Evolutionary conservation across 1,139 yeast genomes (phyloP), one percentile per base, ranked within the genome.

Genomic region (Debaryomycetaceae sp.): DNA sequence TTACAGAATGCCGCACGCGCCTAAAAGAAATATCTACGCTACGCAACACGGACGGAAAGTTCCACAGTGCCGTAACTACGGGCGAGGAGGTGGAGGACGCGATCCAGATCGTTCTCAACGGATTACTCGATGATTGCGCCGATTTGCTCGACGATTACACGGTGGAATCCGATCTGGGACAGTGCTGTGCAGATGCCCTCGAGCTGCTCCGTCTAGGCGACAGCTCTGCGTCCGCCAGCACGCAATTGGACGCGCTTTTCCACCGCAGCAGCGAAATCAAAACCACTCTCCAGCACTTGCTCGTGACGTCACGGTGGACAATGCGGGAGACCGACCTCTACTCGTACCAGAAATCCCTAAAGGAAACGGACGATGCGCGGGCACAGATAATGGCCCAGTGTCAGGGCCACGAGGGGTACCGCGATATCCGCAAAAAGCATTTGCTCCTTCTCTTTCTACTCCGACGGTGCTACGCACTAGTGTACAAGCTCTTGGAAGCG

Each of bases 281-380:
- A 51, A 63, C 73, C 16, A 77, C 77, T 14, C 62, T 90, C 37
- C 95, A 83, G 43, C 83, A 82, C 41, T 60, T 90, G 40, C 63
- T 86, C 39, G 73, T 90, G 22, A 90, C 98, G 3, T 77, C 95
- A 55, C 73, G 97, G 51, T 90, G 98, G 98, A 87, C 97, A 2
- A 63, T 90, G 55, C 73, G 98, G 47, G 95, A 86, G 47, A 90
- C 97, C 0, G 98, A 90, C 54, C 63, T 90, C 40, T 90, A 81
- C 55, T 68, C 69, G 31, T 87, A 81, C 50, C 94, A 86, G 52
- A 73, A 77, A 45, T 66, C 65, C 37, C 60, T 87, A 38, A 77
- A 76, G 43, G 69, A 67, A 33, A 76, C 87, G 37, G 95, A 87
- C 47, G 78, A 72, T 31, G 51, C 70, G 37, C 62, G 95, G 41